A percentile compares a stretch with the other conserved stretches of the same genome.
phyloP scores from a whole-genome alignment of 148 eudicot species.

The Linanthus parryae region DNA sequence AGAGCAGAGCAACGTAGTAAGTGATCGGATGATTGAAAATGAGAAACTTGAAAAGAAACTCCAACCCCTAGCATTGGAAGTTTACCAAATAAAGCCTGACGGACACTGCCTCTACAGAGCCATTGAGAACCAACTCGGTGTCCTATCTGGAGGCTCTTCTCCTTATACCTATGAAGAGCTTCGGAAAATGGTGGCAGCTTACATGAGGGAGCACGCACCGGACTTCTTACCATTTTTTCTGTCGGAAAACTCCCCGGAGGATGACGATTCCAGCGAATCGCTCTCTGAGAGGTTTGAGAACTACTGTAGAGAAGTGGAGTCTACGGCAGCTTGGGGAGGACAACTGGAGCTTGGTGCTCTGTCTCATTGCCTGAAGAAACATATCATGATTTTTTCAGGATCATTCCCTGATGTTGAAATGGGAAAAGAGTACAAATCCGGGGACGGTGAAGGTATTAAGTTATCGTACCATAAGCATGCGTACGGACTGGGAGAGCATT shows the following conservation, averaged over 20 bases:
- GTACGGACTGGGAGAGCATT: constrained; percentile 66
- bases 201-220: constrained; percentile 47
- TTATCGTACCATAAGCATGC: constrained; percentile 60
- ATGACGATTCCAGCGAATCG: constrained; percentile 27
- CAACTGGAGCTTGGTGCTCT: constrained; percentile 61
- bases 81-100: constrained; percentile 49
- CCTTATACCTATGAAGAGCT: constrained; percentile 45
- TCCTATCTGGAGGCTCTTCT: constrained; percentile 32
- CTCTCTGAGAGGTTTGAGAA: constrained; percentile 37
- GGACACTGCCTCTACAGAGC: constrained; percentile 63
- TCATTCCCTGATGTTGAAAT: constrained; percentile 68
- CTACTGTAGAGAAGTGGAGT: constrained; percentile 51
- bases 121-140: constrained; percentile 50
- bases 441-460: constrained; percentile 24
- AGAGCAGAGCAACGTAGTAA: constrained; percentile 38
- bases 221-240: constrained; percentile 53
- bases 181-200: constrained; percentile 47
- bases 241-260: constrained; percentile 36
- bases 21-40: constrained; percentile 37
- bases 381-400: constrained; percentile 48
- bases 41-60: constrained; percentile 41
- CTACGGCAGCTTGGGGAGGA: constrained; percentile 64
- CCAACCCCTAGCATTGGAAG: constrained; percentile 45
- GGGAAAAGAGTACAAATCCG: constrained; percentile 55
- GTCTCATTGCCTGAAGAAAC: constrained; percentile 49